Conservation (phyloP, 257 asterid genomes). For the Prunella vulgaris region DNA sequence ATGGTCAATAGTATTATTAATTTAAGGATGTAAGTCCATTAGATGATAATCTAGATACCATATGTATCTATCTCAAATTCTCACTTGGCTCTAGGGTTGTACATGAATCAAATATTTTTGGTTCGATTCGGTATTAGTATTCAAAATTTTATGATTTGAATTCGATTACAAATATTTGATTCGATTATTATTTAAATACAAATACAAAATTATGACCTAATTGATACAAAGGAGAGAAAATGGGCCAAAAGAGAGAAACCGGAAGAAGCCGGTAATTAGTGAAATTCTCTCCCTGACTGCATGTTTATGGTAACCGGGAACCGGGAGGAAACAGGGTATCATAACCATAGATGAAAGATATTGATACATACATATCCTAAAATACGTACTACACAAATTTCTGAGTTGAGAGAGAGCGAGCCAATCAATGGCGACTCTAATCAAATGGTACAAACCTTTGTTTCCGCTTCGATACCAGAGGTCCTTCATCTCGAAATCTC, state of each 20-base stretch:
- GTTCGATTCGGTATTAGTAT: no score
- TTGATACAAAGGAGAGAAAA: no score
- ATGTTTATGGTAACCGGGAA: not conserved
- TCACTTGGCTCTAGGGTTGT: no score
- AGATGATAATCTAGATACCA: no score
- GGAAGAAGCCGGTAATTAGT: not conserved
- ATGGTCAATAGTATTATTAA: no score
- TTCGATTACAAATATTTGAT: no score
- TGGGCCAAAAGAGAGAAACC: not conserved
- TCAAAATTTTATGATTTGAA: no score
- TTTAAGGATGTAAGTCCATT: no score
- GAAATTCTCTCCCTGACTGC: not conserved
- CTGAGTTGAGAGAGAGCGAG: not conserved
- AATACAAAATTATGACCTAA: no score
- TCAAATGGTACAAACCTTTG: slow-evolving; percentile 46
- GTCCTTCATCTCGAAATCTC: slow-evolving; percentile 14
- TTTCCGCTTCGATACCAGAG: slow-evolving; percentile 21
- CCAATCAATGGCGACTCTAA: slow-evolving; percentile 38
- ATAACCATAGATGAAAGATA: not conserved
- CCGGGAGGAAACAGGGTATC: not conserved
- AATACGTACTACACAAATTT: not conserved
- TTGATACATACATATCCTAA: not conserved
- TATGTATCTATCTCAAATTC: no score
- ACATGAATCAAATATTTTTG: no score
- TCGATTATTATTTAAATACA: no score